Conservation (phyloP, 225 moss, liverwort and hornwort species). For the Marchantia polymorpha region DNA sequence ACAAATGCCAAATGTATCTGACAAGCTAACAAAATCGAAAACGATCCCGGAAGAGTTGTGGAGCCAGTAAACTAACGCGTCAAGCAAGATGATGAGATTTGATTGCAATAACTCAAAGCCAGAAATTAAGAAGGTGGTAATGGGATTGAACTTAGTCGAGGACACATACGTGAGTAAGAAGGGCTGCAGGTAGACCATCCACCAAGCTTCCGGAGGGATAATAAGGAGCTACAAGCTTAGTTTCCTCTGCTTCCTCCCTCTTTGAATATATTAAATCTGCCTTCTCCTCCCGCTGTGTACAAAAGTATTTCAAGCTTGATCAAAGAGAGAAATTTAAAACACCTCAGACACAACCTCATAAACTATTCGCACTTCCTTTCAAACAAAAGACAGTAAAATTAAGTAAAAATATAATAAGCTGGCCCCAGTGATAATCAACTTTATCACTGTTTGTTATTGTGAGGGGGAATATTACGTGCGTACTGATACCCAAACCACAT, state of each 20-base stretch:
- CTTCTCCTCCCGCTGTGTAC: slow-evolving; percentile 56
- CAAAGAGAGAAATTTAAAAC: background rate
- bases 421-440: no score
- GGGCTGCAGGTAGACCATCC: slow-evolving; percentile 81
- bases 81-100: background rate
- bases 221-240: slow-evolving; percentile 50
- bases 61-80: background rate
- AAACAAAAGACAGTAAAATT: no score
- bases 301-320: background rate
- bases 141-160: background rate
- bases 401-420: no score
- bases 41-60: background rate
- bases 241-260: slow-evolving; percentile 38
- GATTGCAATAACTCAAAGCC: background rate
- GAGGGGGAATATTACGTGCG: no score
- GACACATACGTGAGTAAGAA: slow-evolving; percentile 67
- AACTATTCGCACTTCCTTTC: no score
- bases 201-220: slow-evolving; percentile 92
- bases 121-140: background rate
- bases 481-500: no score
- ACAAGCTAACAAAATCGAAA: background rate
- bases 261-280: slow-evolving; percentile 12
- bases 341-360: no score
- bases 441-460: no score
- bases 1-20: background rate